phyloP scores from a whole-genome alignment of 257 asterid species.

The Nicotiana noctiflora region DNA sequence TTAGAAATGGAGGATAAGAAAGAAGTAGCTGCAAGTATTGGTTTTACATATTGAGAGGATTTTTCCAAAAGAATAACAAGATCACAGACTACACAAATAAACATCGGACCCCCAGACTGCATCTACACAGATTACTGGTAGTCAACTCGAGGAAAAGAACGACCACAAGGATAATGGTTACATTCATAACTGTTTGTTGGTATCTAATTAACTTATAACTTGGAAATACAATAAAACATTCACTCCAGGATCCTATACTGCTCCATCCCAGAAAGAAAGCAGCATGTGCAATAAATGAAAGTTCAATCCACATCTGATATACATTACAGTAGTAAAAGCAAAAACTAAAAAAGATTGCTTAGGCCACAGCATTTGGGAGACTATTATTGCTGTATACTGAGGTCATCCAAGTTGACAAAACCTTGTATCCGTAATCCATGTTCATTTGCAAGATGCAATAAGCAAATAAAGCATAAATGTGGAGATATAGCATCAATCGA shows the following conservation, averaged over 20 bases:
- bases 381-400: conserved; percentile 27
- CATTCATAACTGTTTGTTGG: background rate
- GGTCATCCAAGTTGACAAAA: conserved; percentile 61
- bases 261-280: background rate
- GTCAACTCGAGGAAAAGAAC: too few relatives aligned
- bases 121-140: background rate
- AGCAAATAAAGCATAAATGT: conserved; percentile 89
- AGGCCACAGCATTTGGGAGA: background rate
- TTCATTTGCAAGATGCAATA: conserved; percentile 94
- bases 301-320: conserved; percentile 5
- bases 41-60: too few relatives aligned
- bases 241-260: background rate
- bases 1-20: too few relatives aligned
- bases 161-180: background rate
- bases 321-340: background rate
- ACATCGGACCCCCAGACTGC: too few relatives aligned
- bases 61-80: too few relatives aligned
- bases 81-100: too few relatives aligned
- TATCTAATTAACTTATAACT: background rate
- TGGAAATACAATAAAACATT: background rate
- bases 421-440: conserved; percentile 63
- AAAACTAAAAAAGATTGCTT: background rate
- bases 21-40: too few relatives aligned
- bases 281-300: background rate
- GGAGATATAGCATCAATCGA: conserved; percentile 65